These are phyloP conservation scores for Kwoniella europaea DNA, from an alignment of 768 basidiomycete species.

Conservation along the genomic window DNA sequence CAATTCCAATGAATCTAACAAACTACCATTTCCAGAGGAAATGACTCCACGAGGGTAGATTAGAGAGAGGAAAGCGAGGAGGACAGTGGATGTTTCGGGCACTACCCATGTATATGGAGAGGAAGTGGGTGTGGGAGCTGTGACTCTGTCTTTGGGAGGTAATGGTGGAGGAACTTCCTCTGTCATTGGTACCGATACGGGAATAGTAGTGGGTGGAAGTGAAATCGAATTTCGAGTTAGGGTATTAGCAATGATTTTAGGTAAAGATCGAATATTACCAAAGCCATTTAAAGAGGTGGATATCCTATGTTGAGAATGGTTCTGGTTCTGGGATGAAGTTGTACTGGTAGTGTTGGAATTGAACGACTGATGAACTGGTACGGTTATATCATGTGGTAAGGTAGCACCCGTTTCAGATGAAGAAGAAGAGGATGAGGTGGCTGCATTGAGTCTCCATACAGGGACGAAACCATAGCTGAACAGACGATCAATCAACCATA, in stretches of 20 bases:
- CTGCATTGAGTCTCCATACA: slow-evolving; percentile 44
- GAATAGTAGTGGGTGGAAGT: neutral
- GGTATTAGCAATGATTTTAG: slow-evolving; percentile 36
- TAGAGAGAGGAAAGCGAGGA: slow-evolving; percentile 48
- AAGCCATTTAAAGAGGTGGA: slow-evolving; percentile 4
- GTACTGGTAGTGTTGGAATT: neutral
- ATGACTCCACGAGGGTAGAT: slow-evolving; percentile 45
- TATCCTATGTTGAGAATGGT: neutral
- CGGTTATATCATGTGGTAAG: neutral
- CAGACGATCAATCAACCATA: neutral
- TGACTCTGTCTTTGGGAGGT: slow-evolving; percentile 29
- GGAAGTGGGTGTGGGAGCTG: slow-evolving; percentile 48
- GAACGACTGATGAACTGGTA: slow-evolving; percentile 4
- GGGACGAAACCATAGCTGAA: slow-evolving; percentile 53
- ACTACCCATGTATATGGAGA: slow-evolving; percentile 50
- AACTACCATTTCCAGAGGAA: neutral
- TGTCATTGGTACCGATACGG: neutral
- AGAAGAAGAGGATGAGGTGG: neutral
- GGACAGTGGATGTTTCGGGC: slow-evolving; percentile 41
- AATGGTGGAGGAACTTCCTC: slow-evolving; percentile 26
- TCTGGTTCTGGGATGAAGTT: neutral
- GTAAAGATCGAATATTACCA: slow-evolving; percentile 33
- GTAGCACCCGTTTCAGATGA: neutral
- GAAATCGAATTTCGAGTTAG: slow-evolving; percentile 6
- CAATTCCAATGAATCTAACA: slow-evolving; percentile 31